A percentile compares a stretch with the other conserved stretches of the same genome.
These are phyloP conservation scores for Teratosphaeriaceae sp. DNA, from an alignment of 2,329 filamentous ascomycete genomes.

Conservation along the genomic window DNA sequence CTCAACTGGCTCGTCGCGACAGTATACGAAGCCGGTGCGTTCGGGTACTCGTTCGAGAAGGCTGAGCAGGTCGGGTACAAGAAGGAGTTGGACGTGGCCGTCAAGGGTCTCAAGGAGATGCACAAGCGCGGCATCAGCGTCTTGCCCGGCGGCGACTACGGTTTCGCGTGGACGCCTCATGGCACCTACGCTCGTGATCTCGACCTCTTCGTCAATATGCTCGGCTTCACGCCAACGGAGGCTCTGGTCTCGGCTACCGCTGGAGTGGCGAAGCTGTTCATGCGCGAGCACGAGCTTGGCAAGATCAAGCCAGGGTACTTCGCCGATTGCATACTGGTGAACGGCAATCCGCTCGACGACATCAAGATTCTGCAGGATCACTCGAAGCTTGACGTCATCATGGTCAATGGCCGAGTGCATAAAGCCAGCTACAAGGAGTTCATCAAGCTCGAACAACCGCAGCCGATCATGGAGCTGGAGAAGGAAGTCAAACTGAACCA, in stretches of 20 bases:
- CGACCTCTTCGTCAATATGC: constrained; percentile 39
- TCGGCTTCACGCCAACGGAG: constrained; percentile 41
- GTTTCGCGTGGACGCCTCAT: constrained; percentile 44
- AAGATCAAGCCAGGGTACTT: constrained; percentile 44
- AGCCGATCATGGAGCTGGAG: constrained; percentile 7
- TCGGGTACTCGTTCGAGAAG: constrained; percentile 37
- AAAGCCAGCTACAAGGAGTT: constrained; percentile 30
- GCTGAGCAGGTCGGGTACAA: constrained; percentile 41
- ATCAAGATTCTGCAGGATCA: constrained; percentile 43
- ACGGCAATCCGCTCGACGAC: constrained; percentile 47
- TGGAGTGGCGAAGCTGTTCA: constrained; percentile 43
- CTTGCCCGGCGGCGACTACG: constrained; percentile 42
- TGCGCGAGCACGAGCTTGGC: constrained; percentile 41
- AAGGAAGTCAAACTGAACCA: constrained; percentile 6
- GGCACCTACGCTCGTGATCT: constrained; percentile 41
- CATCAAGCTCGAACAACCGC: constrained; percentile 6
- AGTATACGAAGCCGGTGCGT: constrained; percentile 32
- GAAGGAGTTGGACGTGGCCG: constrained; percentile 36
- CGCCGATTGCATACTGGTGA: constrained; percentile 41
- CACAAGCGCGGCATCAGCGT: constrained; percentile 40
- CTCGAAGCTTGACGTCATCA: constrained; percentile 38
- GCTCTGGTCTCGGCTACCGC: constrained; percentile 43
- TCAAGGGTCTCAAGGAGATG: constrained; percentile 39
- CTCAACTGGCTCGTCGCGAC: constrained; percentile 40
- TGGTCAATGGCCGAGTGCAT: constrained; percentile 44